Evolutionary conservation across 805 yeast species (phyloP), one percentile per base, ranked within the genome.

Genomic region (Saccharomycopsis oosterbeekiorum): DNA sequence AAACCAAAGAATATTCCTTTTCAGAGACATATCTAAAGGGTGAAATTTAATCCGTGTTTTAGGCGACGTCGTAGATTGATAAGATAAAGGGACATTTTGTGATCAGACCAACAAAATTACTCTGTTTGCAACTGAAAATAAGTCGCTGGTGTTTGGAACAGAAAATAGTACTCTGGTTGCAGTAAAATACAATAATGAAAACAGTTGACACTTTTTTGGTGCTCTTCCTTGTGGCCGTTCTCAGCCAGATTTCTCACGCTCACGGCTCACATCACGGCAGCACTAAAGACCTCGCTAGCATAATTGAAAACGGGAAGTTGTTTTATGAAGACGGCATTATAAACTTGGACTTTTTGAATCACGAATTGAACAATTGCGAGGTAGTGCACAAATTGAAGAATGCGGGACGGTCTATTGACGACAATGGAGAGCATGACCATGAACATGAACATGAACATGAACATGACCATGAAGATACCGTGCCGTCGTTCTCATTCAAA

Each of bases 271-370:
- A 47, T 17, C 34, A 26, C 2, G 14, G 24, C n/a, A 24, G 17
- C n/a, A 47, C n/a, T n/a, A 47, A 57, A 26, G 54, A 39, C 19
- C 5, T 43, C 14, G 57, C 24, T 19, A 19, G 41, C 14, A 54
- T 42, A 34, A 24, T n/a, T 8, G 39, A 40, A 19, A 29, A 40
- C 15, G 51, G 60, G 14, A 55, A 36, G 14, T 57, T 76, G 34
- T 68, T 69, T 64, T 73, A 75, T 64, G 68, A 72, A 17, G 75
- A 79, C 63, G 83, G 83, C 9, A 76, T 75, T 15, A 56, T 78
- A 57, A 78, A 79, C 65, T 63, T 78, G 41, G 75, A 74, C n/a
- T 64, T 68, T 2, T 62, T 79, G 51, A 71, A 70, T 19, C 40
- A 57, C 1, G 64, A 68, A 57, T 62, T 75, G 34, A 68, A 70